phyloP scores from a whole-genome alignment of 345 rosid genomes.

The Brassica nigra region DNA sequence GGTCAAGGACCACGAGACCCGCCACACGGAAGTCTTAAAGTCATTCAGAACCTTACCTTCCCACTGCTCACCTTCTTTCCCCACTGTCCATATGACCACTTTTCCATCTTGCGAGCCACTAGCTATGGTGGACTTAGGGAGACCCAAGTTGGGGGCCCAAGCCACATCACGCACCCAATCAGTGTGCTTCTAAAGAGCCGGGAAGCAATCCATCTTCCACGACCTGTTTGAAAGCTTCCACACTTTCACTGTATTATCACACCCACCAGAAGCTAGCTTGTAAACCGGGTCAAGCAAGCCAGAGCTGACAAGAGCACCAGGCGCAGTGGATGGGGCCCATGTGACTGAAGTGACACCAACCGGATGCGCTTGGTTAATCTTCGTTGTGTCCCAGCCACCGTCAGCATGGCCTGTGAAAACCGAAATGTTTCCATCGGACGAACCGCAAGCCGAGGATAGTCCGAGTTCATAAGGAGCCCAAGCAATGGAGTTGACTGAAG shows the following conservation, averaged over 20 bases:
- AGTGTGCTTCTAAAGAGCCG: constrained; percentile 62
- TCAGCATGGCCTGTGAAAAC: constrained; percentile 59
- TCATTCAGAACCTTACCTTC: constrained; percentile 63
- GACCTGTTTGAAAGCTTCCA: constrained; percentile 61
- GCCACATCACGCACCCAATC: constrained; percentile 76
- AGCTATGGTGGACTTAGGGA: constrained; percentile 69
- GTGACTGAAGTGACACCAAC: constrained; percentile 69
- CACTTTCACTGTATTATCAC: constrained; percentile 63
- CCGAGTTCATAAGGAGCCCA: constrained; percentile 79
- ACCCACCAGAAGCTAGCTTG: constrained; percentile 69
- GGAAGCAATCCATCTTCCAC: constrained; percentile 70
- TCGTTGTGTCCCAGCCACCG: constrained; percentile 64
- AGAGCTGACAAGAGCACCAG: constrained; percentile 59
- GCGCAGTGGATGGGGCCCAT: constrained; percentile 69
- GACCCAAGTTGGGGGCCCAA: constrained; percentile 79
- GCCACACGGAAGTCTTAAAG: constrained; percentile 64
- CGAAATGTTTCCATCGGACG: constrained; percentile 67
- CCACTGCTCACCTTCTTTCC: constrained; percentile 67
- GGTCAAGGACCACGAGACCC: constrained; percentile 67
- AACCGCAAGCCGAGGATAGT: constrained; percentile 65
- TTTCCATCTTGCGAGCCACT: constrained; percentile 71
- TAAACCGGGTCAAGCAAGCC: constrained; percentile 58
- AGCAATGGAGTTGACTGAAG: constrained; percentile 68
- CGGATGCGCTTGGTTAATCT: constrained; percentile 67
- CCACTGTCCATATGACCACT: constrained; percentile 61